Base-by-base conservation (phyloP, 2,329 filamentous ascomycete species). In the Penicillium sp. region DNA sequence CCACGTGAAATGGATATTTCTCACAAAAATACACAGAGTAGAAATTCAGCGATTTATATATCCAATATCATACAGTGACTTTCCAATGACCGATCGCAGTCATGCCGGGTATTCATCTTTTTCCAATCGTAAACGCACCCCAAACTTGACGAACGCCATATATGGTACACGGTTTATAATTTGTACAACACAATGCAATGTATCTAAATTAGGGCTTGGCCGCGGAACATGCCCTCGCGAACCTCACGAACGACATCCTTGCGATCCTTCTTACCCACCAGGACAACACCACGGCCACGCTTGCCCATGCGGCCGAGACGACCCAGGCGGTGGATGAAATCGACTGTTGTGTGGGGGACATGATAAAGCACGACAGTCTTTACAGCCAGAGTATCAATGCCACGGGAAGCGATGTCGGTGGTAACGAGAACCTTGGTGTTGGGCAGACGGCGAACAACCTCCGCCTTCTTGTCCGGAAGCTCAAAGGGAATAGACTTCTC, bases 261-360 rank as follows among this genome's bases (percentile, higher is more conserved):
- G 47, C 94, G 80, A 70, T 97, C 94, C 56, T 91, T 83, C 70
- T 89, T 92, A 55, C 92, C 92, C 1, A 96, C 89, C 31, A 99
- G 76, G 25, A 97, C 92, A 58, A 97, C 86, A 18, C 91, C 94
- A 50, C 92, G 81, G 14, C 94, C 94, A 69, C 94, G 82, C 55
- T 91, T 83, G 2, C 91, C 91, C 90, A 97, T 97, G 30, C 94
- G 83, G 0, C 94, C 94, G 1, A 94, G 90, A 51, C 94, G 83
- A 14, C 94, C 94, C 4, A 97, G 83, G 14, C 95, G 87, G 72
- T 99, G 95, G 65, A 99, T 96, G 65, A 99, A 99, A 72, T 99
- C 95, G 54, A 99, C 95, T 0, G 91, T 95, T 0, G 90, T 95
- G 68, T 97, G 92, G 4, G 94, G 94, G n/a, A 99, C 92, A 69